These are phyloP conservation scores for Lupinus albus DNA, from an alignment of 306 rosid genomes.

Conservation along the genomic window DNA sequence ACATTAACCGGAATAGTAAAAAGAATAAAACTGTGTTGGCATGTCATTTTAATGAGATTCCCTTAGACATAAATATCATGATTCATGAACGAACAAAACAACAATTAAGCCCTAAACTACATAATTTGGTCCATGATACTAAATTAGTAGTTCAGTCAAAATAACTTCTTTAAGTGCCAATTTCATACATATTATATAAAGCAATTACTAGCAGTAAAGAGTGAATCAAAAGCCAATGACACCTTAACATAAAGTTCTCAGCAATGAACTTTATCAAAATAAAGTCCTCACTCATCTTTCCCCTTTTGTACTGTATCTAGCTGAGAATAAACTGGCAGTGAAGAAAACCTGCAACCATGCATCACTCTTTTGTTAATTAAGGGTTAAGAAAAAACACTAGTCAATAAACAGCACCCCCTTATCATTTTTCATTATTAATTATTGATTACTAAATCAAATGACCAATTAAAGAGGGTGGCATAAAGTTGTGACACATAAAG, in stretches of 20 bases:
- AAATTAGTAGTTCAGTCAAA: slow-evolving; percentile 10
- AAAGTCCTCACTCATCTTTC: slow-evolving; percentile 29
- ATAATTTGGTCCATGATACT: slow-evolving; percentile 24
- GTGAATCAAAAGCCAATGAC: slow-evolving; percentile 41
- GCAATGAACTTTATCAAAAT: slow-evolving; percentile 31
- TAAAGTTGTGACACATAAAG: too few relatives aligned
- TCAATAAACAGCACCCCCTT: too few relatives aligned
- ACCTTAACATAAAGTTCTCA: slow-evolving; percentile 38
- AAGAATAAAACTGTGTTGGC: neutral
- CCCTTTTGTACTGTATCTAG: slow-evolving; percentile 40
- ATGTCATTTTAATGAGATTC: neutral
- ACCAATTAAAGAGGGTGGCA: too few relatives aligned
- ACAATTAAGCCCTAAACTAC: slow-evolving; percentile 11
- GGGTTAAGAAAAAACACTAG: neutral
- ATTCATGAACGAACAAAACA: slow-evolving; percentile 21
- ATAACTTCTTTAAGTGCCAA: slow-evolving; percentile 16
- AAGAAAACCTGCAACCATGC: slow-evolving; percentile 81
- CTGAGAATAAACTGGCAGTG: slow-evolving; percentile 70
- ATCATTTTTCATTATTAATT: too few relatives aligned
- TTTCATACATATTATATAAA: slow-evolving; percentile 40
- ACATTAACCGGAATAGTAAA: neutral
- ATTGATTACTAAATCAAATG: too few relatives aligned
- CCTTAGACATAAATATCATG: slow-evolving; percentile 10
- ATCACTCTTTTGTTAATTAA: slow-evolving; percentile 4
- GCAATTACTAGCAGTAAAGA: slow-evolving; percentile 8